These are phyloP conservation scores for Osmanthus fragrans DNA, from an alignment of 257 asterid species.

Conservation along the genomic window DNA sequence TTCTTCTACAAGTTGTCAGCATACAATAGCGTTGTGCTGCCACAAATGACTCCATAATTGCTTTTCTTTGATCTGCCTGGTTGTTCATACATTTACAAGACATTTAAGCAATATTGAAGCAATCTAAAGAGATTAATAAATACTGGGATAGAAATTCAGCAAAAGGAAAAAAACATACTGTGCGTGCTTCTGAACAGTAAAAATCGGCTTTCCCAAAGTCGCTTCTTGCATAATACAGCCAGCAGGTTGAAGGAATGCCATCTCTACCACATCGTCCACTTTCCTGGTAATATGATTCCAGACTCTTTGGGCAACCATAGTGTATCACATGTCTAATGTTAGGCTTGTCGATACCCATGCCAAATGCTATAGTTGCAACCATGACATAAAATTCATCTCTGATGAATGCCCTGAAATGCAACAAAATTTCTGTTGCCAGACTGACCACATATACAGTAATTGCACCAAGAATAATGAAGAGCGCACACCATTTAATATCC, in stretches of 20 bases:
- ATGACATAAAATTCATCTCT: conserved; percentile 91
- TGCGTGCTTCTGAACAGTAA: conserved; percentile 75
- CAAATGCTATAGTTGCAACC: conserved; percentile 97
- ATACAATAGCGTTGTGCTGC: conserved; percentile 82
- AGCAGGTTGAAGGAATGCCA: conserved; percentile 86
- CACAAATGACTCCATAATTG: conserved; percentile 71
- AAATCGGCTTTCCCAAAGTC: conserved; percentile 81
- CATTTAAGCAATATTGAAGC: conserved; percentile 18
- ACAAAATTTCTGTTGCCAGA: conserved; percentile 18
- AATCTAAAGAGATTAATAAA: conserved; percentile 11
- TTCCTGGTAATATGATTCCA: conserved; percentile 97
- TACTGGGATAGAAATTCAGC: conserved; percentile 21
- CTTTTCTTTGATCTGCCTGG: conserved; percentile 79
- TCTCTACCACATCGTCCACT: conserved; percentile 99
- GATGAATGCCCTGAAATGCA: conserved; percentile 74
- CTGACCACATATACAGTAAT: not conserved
- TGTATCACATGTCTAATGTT: conserved; percentile 87
- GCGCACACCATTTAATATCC: conserved; percentile 3
- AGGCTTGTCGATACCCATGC: conserved; percentile 99
- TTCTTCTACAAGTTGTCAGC: conserved; percentile 88
- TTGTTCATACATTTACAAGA: conserved; percentile 27
- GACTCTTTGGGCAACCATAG: conserved; percentile 96
- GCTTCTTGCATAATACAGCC: conserved; percentile 78
- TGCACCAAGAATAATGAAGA: not conserved
- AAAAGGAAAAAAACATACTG: conserved; percentile 47